A percentile compares a stretch with the other conserved stretches of the same genome.
These are phyloP conservation scores for Colletotrichum sojae DNA, from an alignment of 2,329 filamentous ascomycete species.

Conservation along the genomic window DNA sequence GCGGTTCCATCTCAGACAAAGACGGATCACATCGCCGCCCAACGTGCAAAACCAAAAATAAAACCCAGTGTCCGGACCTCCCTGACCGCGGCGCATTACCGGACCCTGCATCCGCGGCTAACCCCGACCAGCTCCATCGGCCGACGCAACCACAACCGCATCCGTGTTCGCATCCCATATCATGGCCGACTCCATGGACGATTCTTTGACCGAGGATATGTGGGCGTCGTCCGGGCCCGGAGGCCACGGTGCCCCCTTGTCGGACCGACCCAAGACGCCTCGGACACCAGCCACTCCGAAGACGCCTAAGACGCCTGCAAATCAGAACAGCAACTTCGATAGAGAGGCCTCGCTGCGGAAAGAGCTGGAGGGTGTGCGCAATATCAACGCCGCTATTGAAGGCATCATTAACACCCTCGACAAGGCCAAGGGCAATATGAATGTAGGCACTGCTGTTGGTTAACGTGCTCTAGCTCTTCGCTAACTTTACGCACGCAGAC, in stretches of 20 bases:
- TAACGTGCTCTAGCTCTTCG: neutral
- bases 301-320: conserved; percentile 59
- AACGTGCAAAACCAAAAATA: neutral
- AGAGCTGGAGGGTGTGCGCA: conserved; percentile 86
- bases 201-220: conserved; percentile 64
- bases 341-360: conserved; percentile 81
- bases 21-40: conserved; percentile 8
- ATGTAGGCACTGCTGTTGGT: conserved; percentile 61
- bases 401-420: conserved; percentile 80
- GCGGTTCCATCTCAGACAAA: conserved; percentile 15
- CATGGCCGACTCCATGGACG: conserved; percentile 62
- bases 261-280: conserved; percentile 61
- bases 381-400: conserved; percentile 91
- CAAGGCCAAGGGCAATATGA: conserved; percentile 83
- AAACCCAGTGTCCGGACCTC: neutral
- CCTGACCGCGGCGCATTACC: neutral
- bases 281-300: conserved; percentile 63
- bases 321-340: conserved; percentile 63
- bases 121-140: neutral
- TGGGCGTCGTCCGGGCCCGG: conserved; percentile 61
- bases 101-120: conserved; percentile 14
- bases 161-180: conserved; percentile 20
- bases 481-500: conserved; percentile 65
- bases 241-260: conserved; percentile 44
- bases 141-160: neutral